phyloP scores from a whole-genome alignment of 352 stramenopile species.

The Hyaloperonospora arabidopsidis region DNA sequence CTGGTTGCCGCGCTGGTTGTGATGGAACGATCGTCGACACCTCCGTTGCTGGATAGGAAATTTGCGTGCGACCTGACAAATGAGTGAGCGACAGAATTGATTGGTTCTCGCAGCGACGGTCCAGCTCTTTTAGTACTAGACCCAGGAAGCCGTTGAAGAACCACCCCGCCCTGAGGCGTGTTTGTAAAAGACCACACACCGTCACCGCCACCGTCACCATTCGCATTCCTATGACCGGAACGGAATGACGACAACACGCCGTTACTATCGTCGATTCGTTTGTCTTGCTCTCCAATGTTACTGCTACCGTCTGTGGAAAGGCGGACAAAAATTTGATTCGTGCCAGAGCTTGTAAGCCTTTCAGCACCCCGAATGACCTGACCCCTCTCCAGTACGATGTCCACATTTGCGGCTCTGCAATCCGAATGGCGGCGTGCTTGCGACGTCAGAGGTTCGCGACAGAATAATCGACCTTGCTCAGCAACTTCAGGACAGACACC shows the following conservation, averaged over 20 bases:
- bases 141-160: constrained; percentile 56
- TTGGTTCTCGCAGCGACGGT: constrained; percentile 48
- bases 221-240: constrained; percentile 23
- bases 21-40: constrained; percentile 10
- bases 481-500: constrained; percentile 55
- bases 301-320: constrained; percentile 20
- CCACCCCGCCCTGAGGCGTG: constrained; percentile 43
- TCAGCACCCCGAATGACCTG: constrained; percentile 44
- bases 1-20: constrained; percentile 18
- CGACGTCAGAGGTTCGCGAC: constrained; percentile 44
- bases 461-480: constrained; percentile 59
- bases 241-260: constrained; percentile 20
- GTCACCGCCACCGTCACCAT: constrained; percentile 33
- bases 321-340: constrained; percentile 62
- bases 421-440: constrained; percentile 39
- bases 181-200: constrained; percentile 66
- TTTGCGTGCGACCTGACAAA: constrained; percentile 47
- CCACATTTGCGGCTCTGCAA: constrained; percentile 46
- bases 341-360: constrained; percentile 46
- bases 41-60: constrained; percentile 18
- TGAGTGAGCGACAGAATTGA: constrained; percentile 57
- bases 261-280: constrained; percentile 16
- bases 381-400: constrained; percentile 46
- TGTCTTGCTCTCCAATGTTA: constrained; percentile 4
- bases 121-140: constrained; percentile 26